A percentile compares a stretch with the other conserved stretches of the same genome.
Conservation (phyloP, 1,284 basidiomycete genomes). For the Irpex lacteus region DNA sequence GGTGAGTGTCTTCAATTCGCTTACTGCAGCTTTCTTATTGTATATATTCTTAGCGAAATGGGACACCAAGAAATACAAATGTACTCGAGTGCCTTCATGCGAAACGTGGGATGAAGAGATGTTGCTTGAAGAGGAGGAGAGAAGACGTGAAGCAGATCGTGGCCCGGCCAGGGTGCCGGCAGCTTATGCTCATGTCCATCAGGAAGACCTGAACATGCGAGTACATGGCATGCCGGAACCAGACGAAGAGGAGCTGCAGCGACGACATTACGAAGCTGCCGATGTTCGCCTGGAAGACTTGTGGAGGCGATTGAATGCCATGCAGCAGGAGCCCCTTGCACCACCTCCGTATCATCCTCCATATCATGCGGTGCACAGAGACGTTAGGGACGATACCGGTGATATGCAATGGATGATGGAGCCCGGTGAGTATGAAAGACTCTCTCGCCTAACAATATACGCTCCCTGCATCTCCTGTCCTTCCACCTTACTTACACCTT, state of each 20-base stretch:
- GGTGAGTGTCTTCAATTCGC: conserved; percentile 24
- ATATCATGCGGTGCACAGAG: not conserved
- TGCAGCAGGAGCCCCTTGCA: not conserved
- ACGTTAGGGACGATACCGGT: not conserved
- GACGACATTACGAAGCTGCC: too few relatives aligned
- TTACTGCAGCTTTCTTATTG: not conserved
- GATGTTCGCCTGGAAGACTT: too few relatives aligned
- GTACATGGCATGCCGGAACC: not conserved
- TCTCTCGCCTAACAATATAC: not conserved
- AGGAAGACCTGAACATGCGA: not conserved
- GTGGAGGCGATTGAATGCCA: too few relatives aligned
- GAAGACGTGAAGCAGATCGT: conserved; percentile 21
- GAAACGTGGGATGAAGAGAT: conserved; percentile 40
- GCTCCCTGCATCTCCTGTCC: not conserved
- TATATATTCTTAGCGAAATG: conserved; percentile 25
- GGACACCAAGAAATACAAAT: conserved; percentile 22
- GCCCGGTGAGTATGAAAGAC: conserved; percentile 21
- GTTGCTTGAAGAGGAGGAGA: conserved; percentile 35
- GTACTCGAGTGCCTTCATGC: conserved; percentile 24
- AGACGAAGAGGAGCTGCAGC: not conserved
- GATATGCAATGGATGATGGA: conserved; percentile 11
- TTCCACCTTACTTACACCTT: not conserved
- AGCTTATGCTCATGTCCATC: not conserved
- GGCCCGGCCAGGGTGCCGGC: too few relatives aligned
- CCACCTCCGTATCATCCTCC: not conserved